Evolutionary conservation across 495 filamentous ascomycete genomes (phyloP).

Genomic region (Penicillium coprophilum): DNA sequence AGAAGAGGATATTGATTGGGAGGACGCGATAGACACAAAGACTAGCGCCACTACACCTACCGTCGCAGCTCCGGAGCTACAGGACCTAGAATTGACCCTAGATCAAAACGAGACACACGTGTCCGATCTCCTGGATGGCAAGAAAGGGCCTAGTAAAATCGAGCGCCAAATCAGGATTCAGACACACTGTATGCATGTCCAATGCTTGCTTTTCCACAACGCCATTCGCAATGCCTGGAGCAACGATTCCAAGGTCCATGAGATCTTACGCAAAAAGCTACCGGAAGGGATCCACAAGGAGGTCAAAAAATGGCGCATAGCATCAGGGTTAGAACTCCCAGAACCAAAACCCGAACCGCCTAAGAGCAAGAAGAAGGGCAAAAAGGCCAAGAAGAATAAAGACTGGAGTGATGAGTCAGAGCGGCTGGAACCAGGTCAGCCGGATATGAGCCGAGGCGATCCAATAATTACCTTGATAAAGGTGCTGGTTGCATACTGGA

Average conservation of each 20-base stretch:
- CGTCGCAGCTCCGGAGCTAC: constrained; percentile 32
- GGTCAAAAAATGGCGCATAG: constrained; percentile 69
- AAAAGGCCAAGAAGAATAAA: constrained; percentile 41
- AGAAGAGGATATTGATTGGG: constrained; percentile 74
- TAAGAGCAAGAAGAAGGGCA: constrained; percentile 45
- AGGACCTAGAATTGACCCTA: constrained; percentile 76
- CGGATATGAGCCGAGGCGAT: constrained; percentile 76
- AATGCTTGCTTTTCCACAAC: constrained; percentile 86
- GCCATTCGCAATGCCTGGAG: constrained; percentile 82
- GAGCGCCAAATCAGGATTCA: constrained; percentile 73
- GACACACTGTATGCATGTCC: constrained; percentile 88
- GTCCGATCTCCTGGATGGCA: constrained; percentile 62
- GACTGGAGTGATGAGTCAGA: constrained; percentile 75
- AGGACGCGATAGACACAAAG: constrained; percentile 68
- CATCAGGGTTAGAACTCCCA: constrained; percentile 58
- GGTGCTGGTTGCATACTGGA: constrained; percentile 79
- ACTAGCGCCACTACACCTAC: constrained; percentile 31
- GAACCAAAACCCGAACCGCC: constrained; percentile 35
- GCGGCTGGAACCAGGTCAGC: constrained; percentile 64
- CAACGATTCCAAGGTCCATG: constrained; percentile 75
- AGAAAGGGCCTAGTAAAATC: constrained; percentile 82
- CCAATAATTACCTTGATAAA: constrained; percentile 79
- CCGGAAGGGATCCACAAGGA: constrained; percentile 65
- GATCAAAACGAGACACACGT: constrained; percentile 57
- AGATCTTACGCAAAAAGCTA: constrained; percentile 70